phyloP scores from a whole-genome alignment of 331 rosid genomes.

The Saraca asoca region DNA sequence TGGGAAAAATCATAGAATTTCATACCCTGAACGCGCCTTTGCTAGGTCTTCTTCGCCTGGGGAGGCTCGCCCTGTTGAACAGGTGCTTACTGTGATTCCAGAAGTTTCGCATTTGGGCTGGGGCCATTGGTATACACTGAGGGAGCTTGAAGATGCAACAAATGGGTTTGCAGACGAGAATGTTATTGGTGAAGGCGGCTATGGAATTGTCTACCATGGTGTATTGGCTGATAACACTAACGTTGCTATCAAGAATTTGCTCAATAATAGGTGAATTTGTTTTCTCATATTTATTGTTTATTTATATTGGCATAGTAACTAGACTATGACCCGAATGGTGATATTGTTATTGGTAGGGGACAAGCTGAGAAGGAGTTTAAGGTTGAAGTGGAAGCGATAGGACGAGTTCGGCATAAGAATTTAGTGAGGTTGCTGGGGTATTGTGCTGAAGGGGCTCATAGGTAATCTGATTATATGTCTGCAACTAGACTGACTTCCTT shows the following conservation, averaged over 20 bases:
- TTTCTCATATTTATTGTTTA: neutral
- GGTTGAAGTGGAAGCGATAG: conserved; percentile 56
- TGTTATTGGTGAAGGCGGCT: conserved; percentile 70
- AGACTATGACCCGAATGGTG: neutral
- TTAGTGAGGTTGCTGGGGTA: conserved; percentile 53
- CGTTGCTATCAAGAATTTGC: conserved; percentile 69
- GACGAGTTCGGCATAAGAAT: conserved; percentile 54
- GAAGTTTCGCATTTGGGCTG: conserved; percentile 74
- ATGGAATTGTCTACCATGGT: conserved; percentile 67
- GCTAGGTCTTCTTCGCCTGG: conserved; percentile 55
- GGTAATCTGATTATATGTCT: conserved; percentile 31
- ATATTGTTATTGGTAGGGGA: conserved; percentile 33
- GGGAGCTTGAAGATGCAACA: conserved; percentile 67
- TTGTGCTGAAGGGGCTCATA: conserved; percentile 57
- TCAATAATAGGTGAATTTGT: conserved; percentile 52
- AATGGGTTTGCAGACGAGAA: conserved; percentile 54
- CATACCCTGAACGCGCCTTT: conserved; percentile 51
- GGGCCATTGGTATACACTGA: conserved; percentile 71
- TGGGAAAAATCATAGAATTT: conserved; percentile 61
- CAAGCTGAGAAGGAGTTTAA: conserved; percentile 55
- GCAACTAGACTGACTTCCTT: conserved; percentile 9
- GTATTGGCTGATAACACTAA: conserved; percentile 51
- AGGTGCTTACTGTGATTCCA: conserved; percentile 52
- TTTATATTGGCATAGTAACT: neutral
- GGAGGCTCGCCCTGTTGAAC: conserved; percentile 47